Evolutionary conservation across 2,329 filamentous ascomycete species (phyloP).

Genomic region (Aureobasidium lini): DNA sequence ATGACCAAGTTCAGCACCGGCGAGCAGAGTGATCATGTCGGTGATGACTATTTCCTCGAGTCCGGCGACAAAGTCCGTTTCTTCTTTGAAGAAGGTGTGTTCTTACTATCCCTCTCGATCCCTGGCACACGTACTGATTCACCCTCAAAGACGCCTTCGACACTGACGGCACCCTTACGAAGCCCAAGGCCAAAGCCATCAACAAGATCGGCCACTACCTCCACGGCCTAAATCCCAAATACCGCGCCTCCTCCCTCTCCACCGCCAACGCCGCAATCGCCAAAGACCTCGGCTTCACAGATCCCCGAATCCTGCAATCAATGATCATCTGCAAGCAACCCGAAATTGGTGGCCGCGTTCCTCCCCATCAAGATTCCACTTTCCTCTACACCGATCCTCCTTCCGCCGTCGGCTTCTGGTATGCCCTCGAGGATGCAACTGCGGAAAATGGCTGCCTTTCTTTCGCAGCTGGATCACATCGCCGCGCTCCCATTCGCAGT

Average conservation of each 20-base stretch:
- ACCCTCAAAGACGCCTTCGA: conserved; percentile 61
- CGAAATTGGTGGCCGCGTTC: conserved; percentile 86
- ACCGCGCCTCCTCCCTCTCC: conserved; percentile 47
- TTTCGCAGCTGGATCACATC: conserved; percentile 77
- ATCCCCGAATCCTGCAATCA: conserved; percentile 76
- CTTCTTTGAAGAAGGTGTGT: conserved; percentile 78
- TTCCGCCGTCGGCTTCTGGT: conserved; percentile 92
- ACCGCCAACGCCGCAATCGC: conserved; percentile 57
- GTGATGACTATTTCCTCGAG: conserved; percentile 87
- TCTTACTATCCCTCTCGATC: neutral
- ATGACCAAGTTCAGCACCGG: conserved; percentile 93
- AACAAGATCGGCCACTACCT: conserved; percentile 57
- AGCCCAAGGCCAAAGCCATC: conserved; percentile 76
- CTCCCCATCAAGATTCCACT: conserved; percentile 83
- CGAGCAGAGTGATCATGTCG: conserved; percentile 66
- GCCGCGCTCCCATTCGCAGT: conserved; percentile 59
- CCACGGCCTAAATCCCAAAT: conserved; percentile 39
- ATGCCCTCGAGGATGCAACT: conserved; percentile 88
- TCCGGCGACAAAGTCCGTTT: conserved; percentile 90
- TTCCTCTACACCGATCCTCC: conserved; percentile 89
- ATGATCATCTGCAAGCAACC: conserved; percentile 99
- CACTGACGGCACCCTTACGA: conserved; percentile 54
- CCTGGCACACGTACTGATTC: neutral
- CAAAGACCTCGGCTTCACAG: conserved; percentile 60
- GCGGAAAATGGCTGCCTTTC: conserved; percentile 79